Evolutionary conservation across 768 basidiomycete species (phyloP).

Genomic region (Amanita subjunquillea): DNA sequence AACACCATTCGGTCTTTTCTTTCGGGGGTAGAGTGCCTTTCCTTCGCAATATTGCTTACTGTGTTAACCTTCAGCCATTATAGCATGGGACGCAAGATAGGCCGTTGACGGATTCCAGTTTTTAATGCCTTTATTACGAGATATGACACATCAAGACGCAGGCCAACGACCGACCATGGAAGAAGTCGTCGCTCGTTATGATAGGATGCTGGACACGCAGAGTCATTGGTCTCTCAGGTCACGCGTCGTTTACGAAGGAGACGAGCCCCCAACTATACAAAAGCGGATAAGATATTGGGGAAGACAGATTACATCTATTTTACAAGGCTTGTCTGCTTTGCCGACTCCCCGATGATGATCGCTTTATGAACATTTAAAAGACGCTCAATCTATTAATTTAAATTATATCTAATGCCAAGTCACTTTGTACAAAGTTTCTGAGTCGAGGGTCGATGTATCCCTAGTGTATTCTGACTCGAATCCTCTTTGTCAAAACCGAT

Average conservation of each 20-base stretch:
- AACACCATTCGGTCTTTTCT: conserved; percentile 25
- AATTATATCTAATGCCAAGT: too few relatives aligned
- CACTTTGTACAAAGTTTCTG: too few relatives aligned
- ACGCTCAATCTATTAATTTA: too few relatives aligned
- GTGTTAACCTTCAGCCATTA: not conserved
- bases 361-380: not conserved
- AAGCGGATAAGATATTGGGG: not conserved
- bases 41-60: not conserved
- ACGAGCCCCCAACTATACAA: not conserved
- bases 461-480: too few relatives aligned
- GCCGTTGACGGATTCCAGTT: conserved; percentile 10
- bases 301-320: not conserved
- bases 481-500: too few relatives aligned
- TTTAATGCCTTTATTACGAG: conserved; percentile 9
- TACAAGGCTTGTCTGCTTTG: not conserved
- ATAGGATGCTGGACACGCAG: conserved; percentile 7
- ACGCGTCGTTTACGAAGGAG: conserved; percentile 3
- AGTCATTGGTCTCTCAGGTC: conserved; percentile 15
- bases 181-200: conserved; percentile 13
- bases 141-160: conserved; percentile 18
- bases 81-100: not conserved
- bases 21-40: conserved; percentile 14
- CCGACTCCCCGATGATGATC: not conserved
- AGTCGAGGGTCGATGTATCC: too few relatives aligned
- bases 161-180: conserved; percentile 16